Conservation (phyloP, 2,329 filamentous ascomycete species). For the Aspergillus tubingensis region DNA sequence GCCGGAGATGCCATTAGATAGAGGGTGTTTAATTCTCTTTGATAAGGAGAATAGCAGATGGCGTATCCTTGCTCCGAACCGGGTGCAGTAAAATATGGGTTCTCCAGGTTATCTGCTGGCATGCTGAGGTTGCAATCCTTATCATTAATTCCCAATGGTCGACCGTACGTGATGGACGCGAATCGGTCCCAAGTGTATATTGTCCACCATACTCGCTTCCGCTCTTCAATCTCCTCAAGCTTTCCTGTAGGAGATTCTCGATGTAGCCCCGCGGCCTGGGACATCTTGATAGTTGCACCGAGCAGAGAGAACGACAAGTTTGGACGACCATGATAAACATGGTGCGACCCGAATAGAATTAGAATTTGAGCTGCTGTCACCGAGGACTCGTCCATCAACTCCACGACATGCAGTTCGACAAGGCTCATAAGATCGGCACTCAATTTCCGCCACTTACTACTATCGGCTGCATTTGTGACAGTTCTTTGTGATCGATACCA, state of each 20-base stretch:
- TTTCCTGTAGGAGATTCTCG: slow-evolving; percentile 27
- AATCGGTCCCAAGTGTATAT: slow-evolving; percentile 49
- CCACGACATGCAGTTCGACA: slow-evolving; percentile 39
- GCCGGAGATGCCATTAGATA: slow-evolving; percentile 28
- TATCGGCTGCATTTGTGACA: slow-evolving; percentile 16
- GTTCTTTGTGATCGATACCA: slow-evolving; percentile 40
- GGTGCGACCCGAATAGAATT: slow-evolving; percentile 44
- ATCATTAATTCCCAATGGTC: slow-evolving; percentile 46
- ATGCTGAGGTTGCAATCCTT: slow-evolving; percentile 41
- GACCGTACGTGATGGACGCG: slow-evolving; percentile 44
- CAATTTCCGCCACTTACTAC: slow-evolving; percentile 17
- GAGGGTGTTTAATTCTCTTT: slow-evolving; percentile 27
- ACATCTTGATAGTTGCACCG: slow-evolving; percentile 41
- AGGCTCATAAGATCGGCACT: slow-evolving; percentile 22
- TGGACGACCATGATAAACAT: slow-evolving; percentile 47
- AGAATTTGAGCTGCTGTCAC: slow-evolving; percentile 42
- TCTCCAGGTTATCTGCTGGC: slow-evolving; percentile 38
- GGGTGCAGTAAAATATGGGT: slow-evolving; percentile 27
- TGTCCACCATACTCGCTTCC: slow-evolving; percentile 47
- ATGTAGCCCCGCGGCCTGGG: slow-evolving; percentile 40
- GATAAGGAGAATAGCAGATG: slow-evolving; percentile 28
- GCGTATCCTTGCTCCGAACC: not conserved
- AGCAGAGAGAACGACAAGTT: slow-evolving; percentile 43
- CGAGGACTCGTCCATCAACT: slow-evolving; percentile 45
- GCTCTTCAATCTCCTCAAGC: slow-evolving; percentile 34